Base-by-base conservation (phyloP, 2,329 filamentous ascomycete genomes). In the Diplodia sapinea region DNA sequence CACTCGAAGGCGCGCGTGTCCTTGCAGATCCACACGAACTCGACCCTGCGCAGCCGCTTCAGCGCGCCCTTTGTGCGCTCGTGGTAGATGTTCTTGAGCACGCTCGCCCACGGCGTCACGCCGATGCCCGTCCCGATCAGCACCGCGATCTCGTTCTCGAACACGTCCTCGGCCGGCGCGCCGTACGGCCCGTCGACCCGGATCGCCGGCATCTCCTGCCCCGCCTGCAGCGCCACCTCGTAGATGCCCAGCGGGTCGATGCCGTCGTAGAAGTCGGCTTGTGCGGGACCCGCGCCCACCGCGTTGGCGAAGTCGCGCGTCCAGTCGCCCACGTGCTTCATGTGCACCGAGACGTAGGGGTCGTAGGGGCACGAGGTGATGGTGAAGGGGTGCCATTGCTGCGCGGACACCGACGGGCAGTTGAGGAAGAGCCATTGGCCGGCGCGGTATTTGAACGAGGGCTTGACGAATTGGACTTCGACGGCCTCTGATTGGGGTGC, bases 11-110 rank as follows among this genome's bases (percentile, higher is more conserved):
- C 97, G 38, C 88, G 91, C 0, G 94, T 97, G 76, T 97, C 94
- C 79, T 92, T 95, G 86, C 94, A 97, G 63, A 98, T 90, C 95
- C 95, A 99, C 82, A 99, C 96, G 81, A 99, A 98, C 79, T 99
- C 95, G 40, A 99, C 94, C 78, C 95, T 90, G 68, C 93, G 91
- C 57, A 99, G 89, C 76, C 94, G 92, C 62, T 88, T 89, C 1
- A 94, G 94, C 31, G 93, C 92, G 82, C 97, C 95, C n/a, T 89
- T 88, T 71, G 95, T 90, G 70, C 95, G 93, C 75, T 96, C 86
- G 79, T 99, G 94, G 92, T 94, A 99, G 80, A 99, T 98, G 79
- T 97, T 97, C 83, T 99, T 99, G 71, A 95, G 84, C 72, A 95
- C 94, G 2, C 90, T 86, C 1, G 92, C 92, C 91, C 92, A 95